A percentile compares a stretch with the other conserved stretches of the same genome.
These are phyloP conservation scores for Tolypocladium tropicale DNA, from an alignment of 2,329 filamentous ascomycete species.

Conservation along the genomic window DNA sequence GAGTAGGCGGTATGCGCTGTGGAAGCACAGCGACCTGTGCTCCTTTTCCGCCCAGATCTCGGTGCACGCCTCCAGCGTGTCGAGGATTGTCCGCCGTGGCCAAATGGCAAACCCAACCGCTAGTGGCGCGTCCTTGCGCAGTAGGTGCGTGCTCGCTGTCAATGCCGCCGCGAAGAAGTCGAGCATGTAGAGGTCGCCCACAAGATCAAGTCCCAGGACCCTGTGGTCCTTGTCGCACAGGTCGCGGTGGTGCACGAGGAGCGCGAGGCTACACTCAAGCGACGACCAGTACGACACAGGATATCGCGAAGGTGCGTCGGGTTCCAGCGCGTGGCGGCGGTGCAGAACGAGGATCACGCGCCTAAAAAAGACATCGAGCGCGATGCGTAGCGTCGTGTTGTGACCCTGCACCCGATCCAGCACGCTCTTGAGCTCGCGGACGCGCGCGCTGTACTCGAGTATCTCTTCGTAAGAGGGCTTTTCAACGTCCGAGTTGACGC, in stretches of 20 bases:
- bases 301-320: conserved; percentile 1
- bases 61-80: conserved; percentile 3
- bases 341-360: conserved; percentile 5
- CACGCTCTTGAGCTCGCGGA: conserved; percentile 2
- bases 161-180: conserved; percentile 4
- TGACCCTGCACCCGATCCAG: neutral
- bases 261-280: conserved; percentile 6
- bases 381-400: conserved; percentile 1
- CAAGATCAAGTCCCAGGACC: neutral
- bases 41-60: conserved; percentile 3
- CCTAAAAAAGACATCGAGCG: conserved; percentile 5
- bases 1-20: neutral
- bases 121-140: conserved; percentile 4
- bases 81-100: conserved; percentile 5
- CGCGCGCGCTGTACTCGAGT: conserved; percentile 5
- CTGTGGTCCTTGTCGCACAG: neutral
- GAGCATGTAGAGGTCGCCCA: conserved; percentile 4
- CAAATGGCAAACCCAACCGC: conserved; percentile 3
- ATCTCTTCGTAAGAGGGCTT: conserved; percentile 5
- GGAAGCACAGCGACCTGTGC: conserved; percentile 1
- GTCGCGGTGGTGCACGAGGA: conserved; percentile 5
- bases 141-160: conserved; percentile 4
- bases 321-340: conserved; percentile 3
- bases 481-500: conserved; percentile 1
- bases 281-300: conserved; percentile 7